A percentile compares a stretch with the other conserved stretches of the same genome.
phyloP scores from a whole-genome alignment of 352 stramenopile species.

The Pythium brachiatum region DNA sequence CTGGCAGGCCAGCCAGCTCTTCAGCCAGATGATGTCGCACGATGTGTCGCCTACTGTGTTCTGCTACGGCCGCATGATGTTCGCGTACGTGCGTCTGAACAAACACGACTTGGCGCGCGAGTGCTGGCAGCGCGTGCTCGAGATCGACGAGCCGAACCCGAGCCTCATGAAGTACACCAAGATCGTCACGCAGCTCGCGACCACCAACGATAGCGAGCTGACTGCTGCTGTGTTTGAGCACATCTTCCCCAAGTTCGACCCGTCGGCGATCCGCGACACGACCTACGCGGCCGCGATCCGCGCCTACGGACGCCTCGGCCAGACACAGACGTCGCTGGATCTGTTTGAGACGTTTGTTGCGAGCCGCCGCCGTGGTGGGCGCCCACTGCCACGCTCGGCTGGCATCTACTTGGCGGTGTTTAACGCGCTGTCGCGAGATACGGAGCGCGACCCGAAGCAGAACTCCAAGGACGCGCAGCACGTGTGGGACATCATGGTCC shows the following conservation, averaged over 20 bases:
- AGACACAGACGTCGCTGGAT: constrained; percentile 59
- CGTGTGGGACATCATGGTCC: constrained; percentile 72
- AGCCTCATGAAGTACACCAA: constrained; percentile 57
- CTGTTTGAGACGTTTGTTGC: constrained; percentile 71
- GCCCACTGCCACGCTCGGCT: constrained; percentile 37
- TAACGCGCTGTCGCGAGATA: constrained; percentile 78
- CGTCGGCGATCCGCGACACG: constrained; percentile 43
- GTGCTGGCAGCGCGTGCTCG: constrained; percentile 71
- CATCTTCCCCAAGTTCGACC: constrained; percentile 46
- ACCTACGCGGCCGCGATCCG: constrained; percentile 72
- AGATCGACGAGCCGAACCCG: constrained; percentile 40
- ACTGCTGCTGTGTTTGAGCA: constrained; percentile 62
- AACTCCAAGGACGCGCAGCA: constrained; percentile 72
- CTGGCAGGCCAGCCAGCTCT: constrained; percentile 69
- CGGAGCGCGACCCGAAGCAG: constrained; percentile 49
- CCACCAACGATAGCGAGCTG: constrained; percentile 61
- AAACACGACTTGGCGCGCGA: constrained; percentile 56
- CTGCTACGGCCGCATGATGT: constrained; percentile 72
- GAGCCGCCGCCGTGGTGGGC: constrained; percentile 28
- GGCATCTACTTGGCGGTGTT: constrained; percentile 77
- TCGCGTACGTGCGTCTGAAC: constrained; percentile 72
- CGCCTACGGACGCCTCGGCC: constrained; percentile 58
- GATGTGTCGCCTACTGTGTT: constrained; percentile 63
- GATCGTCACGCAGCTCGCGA: constrained; percentile 55
- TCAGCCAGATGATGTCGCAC: constrained; percentile 71